These are phyloP conservation scores for Lasiodiplodia gonubiensis DNA, from an alignment of 2,329 filamentous ascomycete species.

Conservation along the genomic window DNA sequence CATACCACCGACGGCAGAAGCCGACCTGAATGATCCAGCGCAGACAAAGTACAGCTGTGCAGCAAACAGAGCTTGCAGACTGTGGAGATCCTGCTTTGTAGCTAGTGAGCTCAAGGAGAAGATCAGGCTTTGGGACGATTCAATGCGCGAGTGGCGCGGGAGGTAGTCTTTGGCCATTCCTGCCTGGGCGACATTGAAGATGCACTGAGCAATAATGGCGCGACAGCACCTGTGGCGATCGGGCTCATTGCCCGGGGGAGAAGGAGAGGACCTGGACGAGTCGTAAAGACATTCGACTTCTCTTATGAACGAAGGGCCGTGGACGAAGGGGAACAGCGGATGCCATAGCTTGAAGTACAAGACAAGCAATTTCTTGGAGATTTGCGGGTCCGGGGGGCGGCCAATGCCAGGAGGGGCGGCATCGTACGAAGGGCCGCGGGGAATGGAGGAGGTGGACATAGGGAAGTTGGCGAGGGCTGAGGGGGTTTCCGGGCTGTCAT, in stretches of 20 bases:
- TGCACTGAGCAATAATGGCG: conserved; percentile 27
- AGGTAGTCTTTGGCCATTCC: conserved; percentile 19
- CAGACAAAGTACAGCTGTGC: conserved; percentile 63
- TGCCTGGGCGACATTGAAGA: conserved; percentile 25
- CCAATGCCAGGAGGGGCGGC: conserved; percentile 26
- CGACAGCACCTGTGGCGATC: conserved; percentile 25
- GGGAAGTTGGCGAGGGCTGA: neutral
- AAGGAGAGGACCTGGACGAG: conserved; percentile 8
- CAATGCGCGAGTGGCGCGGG: conserved; percentile 26
- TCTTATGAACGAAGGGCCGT: conserved; percentile 58
- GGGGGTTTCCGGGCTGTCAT: neutral
- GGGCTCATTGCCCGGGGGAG: conserved; percentile 13
- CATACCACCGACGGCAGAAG: conserved; percentile 61
- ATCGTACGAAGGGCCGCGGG: conserved; percentile 24
- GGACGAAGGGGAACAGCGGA: conserved; percentile 61
- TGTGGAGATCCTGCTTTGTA: conserved; percentile 27
- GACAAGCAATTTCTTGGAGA: conserved; percentile 13
- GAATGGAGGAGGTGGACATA: neutral
- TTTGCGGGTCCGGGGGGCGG: conserved; percentile 14
- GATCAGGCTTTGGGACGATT: conserved; percentile 25
- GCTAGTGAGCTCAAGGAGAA: conserved; percentile 28
- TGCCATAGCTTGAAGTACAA: conserved; percentile 65
- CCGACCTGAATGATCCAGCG: conserved; percentile 62
- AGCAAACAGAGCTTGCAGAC: conserved; percentile 56
- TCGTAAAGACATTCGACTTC: conserved; percentile 27